phyloP scores from a whole-genome alignment of 148 eudicot genomes.

The Chenopodium quinoa region DNA sequence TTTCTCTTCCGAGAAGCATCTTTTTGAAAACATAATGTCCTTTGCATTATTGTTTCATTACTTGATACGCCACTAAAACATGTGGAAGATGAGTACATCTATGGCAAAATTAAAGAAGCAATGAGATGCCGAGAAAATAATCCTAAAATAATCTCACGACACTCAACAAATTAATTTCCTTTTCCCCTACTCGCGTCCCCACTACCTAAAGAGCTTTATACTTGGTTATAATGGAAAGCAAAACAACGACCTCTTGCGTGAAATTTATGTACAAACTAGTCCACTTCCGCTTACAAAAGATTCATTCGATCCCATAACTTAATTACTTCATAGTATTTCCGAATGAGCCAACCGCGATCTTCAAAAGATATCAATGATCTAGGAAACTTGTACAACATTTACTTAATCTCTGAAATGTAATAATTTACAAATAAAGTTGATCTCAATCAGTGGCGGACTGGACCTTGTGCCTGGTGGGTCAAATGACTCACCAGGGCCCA shows the following conservation, averaged over 20 bases:
- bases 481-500: too few relatives aligned
- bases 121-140: not conserved
- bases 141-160: not conserved
- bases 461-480: too few relatives aligned
- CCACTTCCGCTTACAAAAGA: too few relatives aligned
- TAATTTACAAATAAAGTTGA: too few relatives aligned
- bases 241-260: too few relatives aligned
- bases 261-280: too few relatives aligned
- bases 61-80: constrained; percentile 5
- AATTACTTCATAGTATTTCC: too few relatives aligned
- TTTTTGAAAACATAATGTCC: constrained; percentile 17
- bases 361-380: not conserved
- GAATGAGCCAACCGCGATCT: not conserved
- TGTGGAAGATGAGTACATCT: not conserved
- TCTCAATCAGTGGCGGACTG: too few relatives aligned
- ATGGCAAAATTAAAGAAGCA: not conserved
- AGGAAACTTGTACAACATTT: too few relatives aligned
- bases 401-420: too few relatives aligned
- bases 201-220: not conserved
- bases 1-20: constrained; percentile 34
- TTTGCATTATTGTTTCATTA: constrained; percentile 2
- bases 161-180: not conserved
- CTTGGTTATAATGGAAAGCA: too few relatives aligned
- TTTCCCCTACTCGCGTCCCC: not conserved
- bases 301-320: too few relatives aligned